phyloP scores from a whole-genome alignment of 2,329 filamentous ascomycete genomes.

The Nemania sp. region DNA sequence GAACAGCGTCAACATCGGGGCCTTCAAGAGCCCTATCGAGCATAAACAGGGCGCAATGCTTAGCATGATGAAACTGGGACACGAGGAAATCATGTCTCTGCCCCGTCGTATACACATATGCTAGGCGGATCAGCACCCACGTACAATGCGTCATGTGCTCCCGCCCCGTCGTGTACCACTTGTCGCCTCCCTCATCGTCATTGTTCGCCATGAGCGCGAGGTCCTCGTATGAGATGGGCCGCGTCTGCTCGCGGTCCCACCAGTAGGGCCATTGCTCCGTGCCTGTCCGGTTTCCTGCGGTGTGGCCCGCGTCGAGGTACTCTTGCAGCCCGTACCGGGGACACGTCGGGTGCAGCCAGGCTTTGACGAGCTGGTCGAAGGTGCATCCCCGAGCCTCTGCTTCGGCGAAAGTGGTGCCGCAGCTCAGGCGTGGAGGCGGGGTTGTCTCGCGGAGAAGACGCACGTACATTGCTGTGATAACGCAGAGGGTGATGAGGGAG shows the following conservation, averaged over 20 bases:
- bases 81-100: constrained; percentile 4
- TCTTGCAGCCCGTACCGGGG: not conserved
- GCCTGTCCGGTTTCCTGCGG: not conserved
- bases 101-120: not conserved
- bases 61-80: not conserved
- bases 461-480: not conserved
- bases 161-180: not conserved
- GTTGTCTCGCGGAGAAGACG: not conserved
- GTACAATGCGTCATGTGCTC: not conserved
- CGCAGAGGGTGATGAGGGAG: not conserved
- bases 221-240: not conserved
- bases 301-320: not conserved
- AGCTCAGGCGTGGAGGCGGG: not conserved
- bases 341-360: not conserved
- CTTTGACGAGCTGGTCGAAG: constrained; percentile 4
- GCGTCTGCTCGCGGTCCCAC: not conserved
- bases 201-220: not conserved
- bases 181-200: not conserved
- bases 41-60: constrained; percentile 1
- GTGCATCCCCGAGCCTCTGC: not conserved
- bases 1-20: not conserved
- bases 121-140: not conserved
- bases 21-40: not conserved
- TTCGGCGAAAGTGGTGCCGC: not conserved
- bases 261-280: not conserved